Conservation (phyloP, 1,284 basidiomycete species). For the Puccinia polysora region DNA sequence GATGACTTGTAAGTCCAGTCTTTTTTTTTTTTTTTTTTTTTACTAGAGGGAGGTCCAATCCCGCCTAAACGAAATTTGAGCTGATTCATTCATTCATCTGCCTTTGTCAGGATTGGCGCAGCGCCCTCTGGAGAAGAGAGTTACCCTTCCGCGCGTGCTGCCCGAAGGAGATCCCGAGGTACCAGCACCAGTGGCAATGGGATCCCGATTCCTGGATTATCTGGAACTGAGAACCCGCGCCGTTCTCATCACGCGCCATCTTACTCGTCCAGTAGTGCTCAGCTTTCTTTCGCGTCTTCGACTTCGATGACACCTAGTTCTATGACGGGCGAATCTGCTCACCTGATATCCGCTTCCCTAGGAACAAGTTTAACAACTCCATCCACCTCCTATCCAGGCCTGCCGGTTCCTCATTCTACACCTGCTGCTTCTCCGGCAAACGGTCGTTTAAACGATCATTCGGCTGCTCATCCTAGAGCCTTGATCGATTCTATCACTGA, state of each 20-base stretch:
- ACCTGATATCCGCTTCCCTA: conserved; percentile 8
- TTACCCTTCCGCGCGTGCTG: conserved; percentile 19
- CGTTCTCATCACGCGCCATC: conserved; percentile 31
- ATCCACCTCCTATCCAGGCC: conserved; percentile 35
- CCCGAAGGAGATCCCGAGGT: conserved; percentile 21
- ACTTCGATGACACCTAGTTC: conserved; percentile 36
- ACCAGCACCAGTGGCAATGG: conserved; percentile 16
- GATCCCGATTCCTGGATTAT: conserved; percentile 30
- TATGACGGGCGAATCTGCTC: conserved; percentile 26
- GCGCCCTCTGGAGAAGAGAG: conserved; percentile 15
- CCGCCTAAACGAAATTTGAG: too few species aligned
- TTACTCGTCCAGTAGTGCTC: conserved; percentile 31
- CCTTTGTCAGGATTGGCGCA: conserved; percentile 20
- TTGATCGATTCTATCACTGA: neutral
- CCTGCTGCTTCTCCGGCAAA: conserved; percentile 30
- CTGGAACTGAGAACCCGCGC: conserved; percentile 1
- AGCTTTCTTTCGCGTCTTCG: conserved; percentile 21
- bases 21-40: too few species aligned
- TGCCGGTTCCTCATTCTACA: conserved; percentile 38
- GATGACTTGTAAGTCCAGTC: conserved; percentile 31
- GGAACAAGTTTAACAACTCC: conserved; percentile 27
- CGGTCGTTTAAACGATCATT: conserved; percentile 3
- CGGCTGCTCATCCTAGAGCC: neutral
- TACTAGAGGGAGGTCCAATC: too few species aligned
- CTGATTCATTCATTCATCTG: neutral